Base-by-base conservation (phyloP, 805 yeast genomes). In the Ogataea dorogensis region DNA sequence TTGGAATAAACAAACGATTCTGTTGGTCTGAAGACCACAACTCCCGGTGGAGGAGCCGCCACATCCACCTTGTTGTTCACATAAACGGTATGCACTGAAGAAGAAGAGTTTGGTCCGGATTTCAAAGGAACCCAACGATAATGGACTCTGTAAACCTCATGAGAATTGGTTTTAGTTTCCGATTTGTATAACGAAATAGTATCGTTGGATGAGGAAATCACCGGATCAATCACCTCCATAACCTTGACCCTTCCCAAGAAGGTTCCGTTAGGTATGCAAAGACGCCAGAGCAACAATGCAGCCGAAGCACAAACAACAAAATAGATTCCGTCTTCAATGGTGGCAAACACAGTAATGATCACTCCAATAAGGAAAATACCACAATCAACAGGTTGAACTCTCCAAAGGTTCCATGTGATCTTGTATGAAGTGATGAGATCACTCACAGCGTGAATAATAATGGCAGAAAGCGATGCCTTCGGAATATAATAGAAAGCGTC, bases 361-460 rank as follows among this genome's bases (percentile, higher is more conserved):
- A 86, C 81, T 24, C 86, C 87, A 36, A 77, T 73, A 10, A 86
- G 33, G 65, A 86, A 86, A 36, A 86, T 81, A 16, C 79, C 68
- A 53, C 71, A 75, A 60, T 86, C 96, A 17, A 84, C 43, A 18
- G 96, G 96, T 31, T 77, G 64, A 39, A 82, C 73, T 46, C 68
- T 72, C 81, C 86, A 89, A 57, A 84, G 72, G 46, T 68, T 73
- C 74, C 75, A 74, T 7, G 88, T 73, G 17, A 81, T 74, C 49
- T 70, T 71, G 58, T 77, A 85, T 34, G 79, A 71, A 2, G 94
- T 81, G 42, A 87, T 62, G 59, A 89, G 73, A 61, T 88, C 96
- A 34, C 86, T 75, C 13, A 89, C 97, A 18, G 96, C 95, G 61
- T 89, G 96, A 54, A 89, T 89, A 47, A 89, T 89, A 46, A 89